phyloP scores from a whole-genome alignment of 2,329 filamentous ascomycete species.

The Cylindrodendrum hubeiense region DNA sequence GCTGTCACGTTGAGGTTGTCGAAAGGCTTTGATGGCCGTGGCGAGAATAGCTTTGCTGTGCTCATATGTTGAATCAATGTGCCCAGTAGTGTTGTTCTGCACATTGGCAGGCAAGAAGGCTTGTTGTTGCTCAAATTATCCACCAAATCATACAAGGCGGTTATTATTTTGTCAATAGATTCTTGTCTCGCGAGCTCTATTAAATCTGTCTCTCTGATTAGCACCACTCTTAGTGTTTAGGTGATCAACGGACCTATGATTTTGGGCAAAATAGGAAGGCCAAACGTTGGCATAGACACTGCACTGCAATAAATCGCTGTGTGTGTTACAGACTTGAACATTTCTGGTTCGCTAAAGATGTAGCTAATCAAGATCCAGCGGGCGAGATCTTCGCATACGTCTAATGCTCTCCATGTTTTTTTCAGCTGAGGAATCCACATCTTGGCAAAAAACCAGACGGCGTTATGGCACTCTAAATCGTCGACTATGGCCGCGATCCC shows the following conservation, averaged over 20 bases:
- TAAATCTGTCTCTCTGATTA: background rate
- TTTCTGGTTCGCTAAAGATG: conserved; percentile 13
- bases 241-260: conserved; percentile 5
- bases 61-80: background rate
- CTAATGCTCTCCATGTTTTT: too few species aligned
- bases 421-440: conserved; percentile 24
- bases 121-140: background rate
- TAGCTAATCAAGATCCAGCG: conserved; percentile 26
- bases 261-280: conserved; percentile 15
- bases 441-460: conserved; percentile 23
- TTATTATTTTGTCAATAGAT: background rate
- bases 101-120: background rate
- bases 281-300: background rate
- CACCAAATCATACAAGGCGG: background rate
- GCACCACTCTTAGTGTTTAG: background rate
- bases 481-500: conserved; percentile 29
- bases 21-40: background rate
- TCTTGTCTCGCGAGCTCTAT: background rate
- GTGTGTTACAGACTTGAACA: conserved; percentile 11
- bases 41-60: background rate
- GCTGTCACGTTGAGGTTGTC: too few species aligned
- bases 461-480: conserved; percentile 33
- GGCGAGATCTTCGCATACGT: conserved; percentile 11
- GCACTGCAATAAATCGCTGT: background rate
- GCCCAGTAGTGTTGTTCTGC: conserved; percentile 14